Base-by-base conservation (phyloP, 2,329 filamentous ascomycete species). In the Diaporthe australafricana region DNA sequence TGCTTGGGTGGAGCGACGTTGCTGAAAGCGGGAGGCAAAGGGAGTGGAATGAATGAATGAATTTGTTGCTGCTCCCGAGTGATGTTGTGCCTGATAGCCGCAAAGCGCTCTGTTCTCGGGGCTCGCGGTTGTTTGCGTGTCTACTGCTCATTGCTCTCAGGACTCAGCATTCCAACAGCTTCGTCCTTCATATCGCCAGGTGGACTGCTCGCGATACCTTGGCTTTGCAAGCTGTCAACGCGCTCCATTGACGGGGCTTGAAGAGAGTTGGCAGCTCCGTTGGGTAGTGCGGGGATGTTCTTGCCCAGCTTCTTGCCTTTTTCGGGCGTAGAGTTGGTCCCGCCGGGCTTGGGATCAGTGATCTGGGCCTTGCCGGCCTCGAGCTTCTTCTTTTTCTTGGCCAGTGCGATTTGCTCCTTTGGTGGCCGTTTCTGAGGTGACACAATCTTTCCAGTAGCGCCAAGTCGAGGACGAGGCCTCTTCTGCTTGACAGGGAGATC, bases 401-500 rank as follows among this genome's bases (percentile, higher is more conserved):
- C 93, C 75, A 94, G 89, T 40, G 93, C 93, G 69, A 94, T 91
- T 80, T 95, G 93, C 80, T 96, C 94, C 79, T 93, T 92, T 27
- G 94, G 89, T 40, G 94, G 93, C 9, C 94, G 87, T 84, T 97
- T 97, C 77, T 95, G 91, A 40, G 94, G 94, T 67, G 91, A 93
- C 14, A 93, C 92, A 76, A 97, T 97, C 86, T 97, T 97, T 78
- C 94, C 94, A 25, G 92, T 95, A 25, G 90, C 89, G 42, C 88
- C 88, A 30, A 90, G 87, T 40, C 89, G 86, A n/a, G 90, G 89
- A n/a, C 89, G 86, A 30, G 84, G 94, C 83, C 84, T 92, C 85
- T 94, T 89, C 83, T 99, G 96, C 83, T 99, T 99, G 70, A 92
- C 90, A 20, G 97, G 96, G 30, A 99, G 85, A 76, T 99, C 96